Conservation (phyloP, 768 basidiomycete genomes). For the Solioccasus polychromus region DNA sequence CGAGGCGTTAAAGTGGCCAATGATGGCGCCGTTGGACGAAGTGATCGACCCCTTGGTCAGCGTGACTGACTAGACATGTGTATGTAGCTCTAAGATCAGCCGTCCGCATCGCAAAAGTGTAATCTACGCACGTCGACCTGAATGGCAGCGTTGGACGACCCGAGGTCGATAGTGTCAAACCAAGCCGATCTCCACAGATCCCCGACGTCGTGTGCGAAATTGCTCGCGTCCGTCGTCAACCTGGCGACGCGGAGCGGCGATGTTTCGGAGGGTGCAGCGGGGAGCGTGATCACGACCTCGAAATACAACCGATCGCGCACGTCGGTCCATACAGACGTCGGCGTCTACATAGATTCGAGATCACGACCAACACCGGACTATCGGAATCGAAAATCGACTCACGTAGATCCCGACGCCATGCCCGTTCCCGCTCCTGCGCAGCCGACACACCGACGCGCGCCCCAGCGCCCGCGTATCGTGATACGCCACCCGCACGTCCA, state of each 20-base stretch:
- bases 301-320: slow-evolving; percentile 21
- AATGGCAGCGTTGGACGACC: slow-evolving; percentile 27
- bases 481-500: slow-evolving; percentile 34
- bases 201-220: slow-evolving; percentile 29
- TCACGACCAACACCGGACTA: too few species aligned
- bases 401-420: slow-evolving; percentile 40
- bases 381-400: slow-evolving; percentile 4
- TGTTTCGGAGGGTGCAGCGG: slow-evolving; percentile 9
- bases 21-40: slow-evolving; percentile 35
- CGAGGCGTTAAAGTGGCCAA: slow-evolving; percentile 36
- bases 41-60: slow-evolving; percentile 18
- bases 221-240: slow-evolving; percentile 28
- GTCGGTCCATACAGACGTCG: not conserved
- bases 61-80: slow-evolving; percentile 30
- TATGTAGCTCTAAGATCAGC: too few species aligned
- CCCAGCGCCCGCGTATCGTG: slow-evolving; percentile 19
- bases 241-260: slow-evolving; percentile 23
- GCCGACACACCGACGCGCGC: slow-evolving; percentile 30
- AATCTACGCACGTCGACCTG: slow-evolving; percentile 24
- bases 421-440: slow-evolving; percentile 24
- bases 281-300: slow-evolving; percentile 30
- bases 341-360: slow-evolving; percentile 14
- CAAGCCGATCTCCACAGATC: slow-evolving; percentile 27
- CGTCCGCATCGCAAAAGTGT: not conserved
- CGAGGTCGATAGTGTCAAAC: slow-evolving; percentile 26